phyloP scores from a whole-genome alignment of 2,329 filamentous ascomycete species.

The Cladosporium sp. region DNA sequence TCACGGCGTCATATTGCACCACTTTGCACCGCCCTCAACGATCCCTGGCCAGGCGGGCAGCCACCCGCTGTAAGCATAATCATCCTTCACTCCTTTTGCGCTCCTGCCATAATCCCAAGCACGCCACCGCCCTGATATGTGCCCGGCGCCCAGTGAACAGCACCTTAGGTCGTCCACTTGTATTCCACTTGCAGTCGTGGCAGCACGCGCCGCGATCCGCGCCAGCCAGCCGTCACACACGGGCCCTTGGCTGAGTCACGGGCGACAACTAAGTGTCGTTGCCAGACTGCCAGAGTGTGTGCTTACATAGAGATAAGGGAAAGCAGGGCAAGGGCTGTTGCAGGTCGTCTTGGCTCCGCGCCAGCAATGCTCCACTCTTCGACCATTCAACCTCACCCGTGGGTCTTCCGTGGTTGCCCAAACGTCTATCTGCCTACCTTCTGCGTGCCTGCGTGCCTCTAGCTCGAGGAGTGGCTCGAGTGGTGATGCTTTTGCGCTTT shows the following conservation, averaged over 20 bases:
- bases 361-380: constrained; percentile 5
- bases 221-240: background rate
- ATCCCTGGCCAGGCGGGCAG: constrained; percentile 1
- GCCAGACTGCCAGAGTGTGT: background rate
- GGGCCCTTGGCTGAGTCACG: constrained; percentile 16
- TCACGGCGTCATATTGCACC: background rate
- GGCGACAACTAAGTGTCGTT: background rate
- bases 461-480: constrained; percentile 7
- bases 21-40: background rate
- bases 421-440: constrained; percentile 13
- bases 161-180: background rate
- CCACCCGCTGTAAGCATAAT: constrained; percentile 18
- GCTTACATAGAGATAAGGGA: constrained; percentile 16
- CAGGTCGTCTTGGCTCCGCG: constrained; percentile 10
- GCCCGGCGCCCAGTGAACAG: constrained; percentile 4
- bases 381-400: constrained; percentile 16
- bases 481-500: background rate
- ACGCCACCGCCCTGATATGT: background rate
- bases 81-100: constrained; percentile 14
- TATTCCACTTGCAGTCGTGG: constrained; percentile 4
- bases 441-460: background rate
- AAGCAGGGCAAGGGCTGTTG: constrained; percentile 5
- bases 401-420: constrained; percentile 2
- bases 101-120: background rate
- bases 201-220: constrained; percentile 9